A percentile compares a stretch with the other conserved stretches of the same genome.
phyloP scores from a whole-genome alignment of 2,329 filamentous ascomycete genomes.

The Rutstroemia sp. region DNA sequence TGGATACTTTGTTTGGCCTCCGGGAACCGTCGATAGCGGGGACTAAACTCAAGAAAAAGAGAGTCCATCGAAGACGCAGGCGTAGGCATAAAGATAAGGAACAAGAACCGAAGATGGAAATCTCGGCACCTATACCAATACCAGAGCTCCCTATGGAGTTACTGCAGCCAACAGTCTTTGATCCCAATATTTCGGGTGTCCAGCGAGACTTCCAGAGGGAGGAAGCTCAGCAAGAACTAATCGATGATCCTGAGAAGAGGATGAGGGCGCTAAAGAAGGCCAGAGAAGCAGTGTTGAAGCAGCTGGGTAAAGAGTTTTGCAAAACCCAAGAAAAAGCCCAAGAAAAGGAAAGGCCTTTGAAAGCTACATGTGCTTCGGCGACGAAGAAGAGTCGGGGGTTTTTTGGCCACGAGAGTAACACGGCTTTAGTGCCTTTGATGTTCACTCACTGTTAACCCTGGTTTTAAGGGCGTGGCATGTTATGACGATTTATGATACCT shows the following conservation, averaged over 20 bases:
- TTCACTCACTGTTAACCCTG: conserved; percentile 38
- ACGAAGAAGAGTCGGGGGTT: conserved; percentile 18
- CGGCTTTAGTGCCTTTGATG: conserved; percentile 51
- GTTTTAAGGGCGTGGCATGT: conserved; percentile 3
- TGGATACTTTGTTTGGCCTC: conserved; percentile 16
- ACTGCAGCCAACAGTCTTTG: conserved; percentile 50
- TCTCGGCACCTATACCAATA: conserved; percentile 24
- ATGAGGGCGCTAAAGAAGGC: conserved; percentile 49
- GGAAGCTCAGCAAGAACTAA: conserved; percentile 46
- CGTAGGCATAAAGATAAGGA: conserved; percentile 31
- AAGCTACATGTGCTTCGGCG: conserved; percentile 15
- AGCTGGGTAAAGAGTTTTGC: conserved; percentile 47
- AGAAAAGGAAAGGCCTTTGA: conserved; percentile 11
- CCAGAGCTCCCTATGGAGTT: conserved; percentile 26
- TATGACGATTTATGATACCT: background rate
- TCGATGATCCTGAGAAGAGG: conserved; percentile 49
- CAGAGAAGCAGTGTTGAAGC: conserved; percentile 52
- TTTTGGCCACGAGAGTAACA: conserved; percentile 40
- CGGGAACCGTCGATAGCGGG: conserved; percentile 28
- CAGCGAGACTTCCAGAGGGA: conserved; percentile 53
- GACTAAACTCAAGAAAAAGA: conserved; percentile 40
- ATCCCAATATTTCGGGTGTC: conserved; percentile 44
- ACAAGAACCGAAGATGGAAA: conserved; percentile 1
- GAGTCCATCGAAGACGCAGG: conserved; percentile 20
- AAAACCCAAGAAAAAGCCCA: conserved; percentile 17